Evolutionary conservation across 2,329 filamentous ascomycete species (phyloP), one percentile per base, ranked within the genome.

Genomic region (Pseudogymnoascus sp.): DNA sequence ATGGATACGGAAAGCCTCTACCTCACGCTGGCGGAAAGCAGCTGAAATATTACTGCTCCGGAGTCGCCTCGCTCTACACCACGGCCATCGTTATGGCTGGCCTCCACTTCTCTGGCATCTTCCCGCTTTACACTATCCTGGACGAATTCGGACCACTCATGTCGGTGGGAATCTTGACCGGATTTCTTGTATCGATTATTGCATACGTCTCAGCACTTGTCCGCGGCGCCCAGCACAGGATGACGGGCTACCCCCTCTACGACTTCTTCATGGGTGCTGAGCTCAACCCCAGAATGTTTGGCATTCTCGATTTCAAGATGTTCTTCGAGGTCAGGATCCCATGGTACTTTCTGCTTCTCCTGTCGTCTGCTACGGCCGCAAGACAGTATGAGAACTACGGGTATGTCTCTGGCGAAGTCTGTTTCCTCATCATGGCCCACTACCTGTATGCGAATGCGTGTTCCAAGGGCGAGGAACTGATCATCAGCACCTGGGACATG

Each of bases 111-210:
- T 88, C 87, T 11, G 91, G 91, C 29, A 67, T 92, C 63, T 97
- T 97, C 82, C 90, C 87, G 66, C 80, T 99, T 59, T 94, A 96
- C 77, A 96, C 86, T 40, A 83, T 97, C 69, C 86, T 99, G 66
- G 94, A 99, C 72, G 90, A 97, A 75, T 99, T 99, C 66, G 95
- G 94, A 1, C 88, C 92, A 40, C 79, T 99, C 57, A 86, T 99
- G 80, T 92, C 88, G 54, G 94, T 99, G 9, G 91, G 93, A 64
- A 97, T 99, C 71, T 74, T 95, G 65, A 94, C 91, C 15, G 93
- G 93, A 63, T 97, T 89, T 76, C 71, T 93, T 40, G 90, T 96
- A 68, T 86, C 87, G 65, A 81, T 93, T 68, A 77, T 92, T 60
- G 93, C 92, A 61, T 99, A 97, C 76, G 80, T 91, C 72, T 96